Conservation (phyloP, 345 rosid species). For the Eucalyptus leucophloia region DNA sequence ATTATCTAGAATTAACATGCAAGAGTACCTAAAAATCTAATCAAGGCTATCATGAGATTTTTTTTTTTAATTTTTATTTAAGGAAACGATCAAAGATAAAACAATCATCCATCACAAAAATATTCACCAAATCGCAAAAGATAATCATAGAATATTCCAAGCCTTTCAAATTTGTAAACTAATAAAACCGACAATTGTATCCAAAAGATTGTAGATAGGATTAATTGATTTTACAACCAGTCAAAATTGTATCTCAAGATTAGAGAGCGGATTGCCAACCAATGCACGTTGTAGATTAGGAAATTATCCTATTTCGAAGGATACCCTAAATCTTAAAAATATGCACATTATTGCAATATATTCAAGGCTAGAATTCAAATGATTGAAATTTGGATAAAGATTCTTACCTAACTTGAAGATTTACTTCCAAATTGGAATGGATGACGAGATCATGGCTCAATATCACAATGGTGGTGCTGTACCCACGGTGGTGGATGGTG, state of each 20-base stretch:
- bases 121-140: neutral
- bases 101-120: neutral
- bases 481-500: neutral
- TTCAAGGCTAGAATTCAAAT: neutral
- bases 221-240: neutral
- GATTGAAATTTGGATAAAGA: neutral
- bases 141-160: too few species aligned
- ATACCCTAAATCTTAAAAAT: neutral
- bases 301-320: neutral
- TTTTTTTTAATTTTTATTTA: too few species aligned
- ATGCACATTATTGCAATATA: too few species aligned
- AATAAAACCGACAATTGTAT: too few species aligned
- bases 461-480: neutral
- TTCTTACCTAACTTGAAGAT: neutral
- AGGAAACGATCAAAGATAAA: neutral
- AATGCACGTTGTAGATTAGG: neutral
- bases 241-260: neutral
- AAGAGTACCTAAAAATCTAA: neutral
- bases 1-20: neutral
- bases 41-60: neutral
- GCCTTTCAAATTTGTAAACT: too few species aligned
- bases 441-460: neutral
- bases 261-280: neutral
- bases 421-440: neutral
- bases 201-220: neutral